Evolutionary conservation across 176 grass and related monocot species (phyloP), one percentile per base, ranked within the genome.

Genomic region (Triticum turgidum): DNA sequence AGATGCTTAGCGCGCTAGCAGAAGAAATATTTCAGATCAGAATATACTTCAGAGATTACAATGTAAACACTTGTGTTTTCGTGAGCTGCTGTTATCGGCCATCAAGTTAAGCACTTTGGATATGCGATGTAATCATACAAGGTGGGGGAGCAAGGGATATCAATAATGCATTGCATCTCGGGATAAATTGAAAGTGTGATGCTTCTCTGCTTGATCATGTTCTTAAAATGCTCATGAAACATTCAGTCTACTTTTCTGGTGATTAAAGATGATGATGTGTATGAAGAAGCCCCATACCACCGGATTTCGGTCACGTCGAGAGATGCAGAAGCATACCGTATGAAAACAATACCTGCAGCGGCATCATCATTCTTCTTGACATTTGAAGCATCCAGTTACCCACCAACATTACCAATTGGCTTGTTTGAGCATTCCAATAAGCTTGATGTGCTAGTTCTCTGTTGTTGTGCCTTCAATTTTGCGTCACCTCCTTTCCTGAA

Each of bases 381-480:
- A 76, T 21, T 6, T 17, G 24, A 33, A 33, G 1, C 0, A 17
- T 7, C 1, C 1, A 0, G 1, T 6, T 1, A 1, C 1, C 24
- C 56, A 4, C 0, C 1, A 32, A 4, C 0, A 11, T 34, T 76
- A 44, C 1, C 39, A 22, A 1, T 35, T 64, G 58, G 20, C 0
- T 18, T 49, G 0, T 77, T 77, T n/a, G 33, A 66, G 0, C 12
- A 35, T 0, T 66, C 12, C 3, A 76, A 0, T 4, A 49, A 34
- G 1, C 83, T 85, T 32, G 18, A 6, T 15, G 73, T 85, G 61
- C 1, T 85, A 6, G 0, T 68, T 56, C 44, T 85, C 2, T 85
- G 9, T 24, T 11, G 1, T 3, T 85, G 83, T 78, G 13, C 62
- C 41, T 80, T 86, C 1, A 64, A 2, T 1, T 81, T 87, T 75